phyloP scores from a whole-genome alignment of 1,284 basidiomycete species.

The Neolentinus lepideus region DNA sequence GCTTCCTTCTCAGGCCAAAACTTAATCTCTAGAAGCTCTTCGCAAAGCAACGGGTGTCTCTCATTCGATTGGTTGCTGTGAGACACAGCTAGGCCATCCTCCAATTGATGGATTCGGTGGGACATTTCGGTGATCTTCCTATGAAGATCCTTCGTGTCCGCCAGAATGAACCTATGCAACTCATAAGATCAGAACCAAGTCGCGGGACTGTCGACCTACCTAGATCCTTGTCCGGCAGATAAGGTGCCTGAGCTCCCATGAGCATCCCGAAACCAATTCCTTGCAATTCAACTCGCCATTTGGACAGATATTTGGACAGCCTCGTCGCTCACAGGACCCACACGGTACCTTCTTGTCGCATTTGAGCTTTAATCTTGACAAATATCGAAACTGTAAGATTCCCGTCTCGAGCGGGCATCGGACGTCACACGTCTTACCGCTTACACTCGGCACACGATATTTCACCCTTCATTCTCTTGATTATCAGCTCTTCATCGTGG shows the following conservation, averaged over 20 bases:
- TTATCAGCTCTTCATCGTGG: constrained; percentile 15
- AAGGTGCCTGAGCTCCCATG: constrained; percentile 38
- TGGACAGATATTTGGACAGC: constrained; percentile 64
- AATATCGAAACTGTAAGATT: constrained; percentile 11
- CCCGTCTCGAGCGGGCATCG: not conserved
- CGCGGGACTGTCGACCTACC: constrained; percentile 23
- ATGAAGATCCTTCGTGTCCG: constrained; percentile 60
- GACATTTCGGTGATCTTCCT: constrained; percentile 46
- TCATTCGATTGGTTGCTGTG: constrained; percentile 45
- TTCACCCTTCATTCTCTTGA: constrained; percentile 23
- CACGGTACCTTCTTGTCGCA: constrained; percentile 75
- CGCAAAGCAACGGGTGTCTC: constrained; percentile 53
- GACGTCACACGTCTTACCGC: constrained; percentile 24
- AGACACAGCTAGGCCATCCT: constrained; percentile 49
- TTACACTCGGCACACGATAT: constrained; percentile 64
- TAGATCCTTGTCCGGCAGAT: constrained; percentile 57
- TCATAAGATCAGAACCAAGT: not conserved
- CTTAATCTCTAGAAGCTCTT: constrained; percentile 37
- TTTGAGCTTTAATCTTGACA: constrained; percentile 57
- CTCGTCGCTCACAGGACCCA: constrained; percentile 59
- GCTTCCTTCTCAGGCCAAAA: constrained; percentile 38
- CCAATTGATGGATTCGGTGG: constrained; percentile 53
- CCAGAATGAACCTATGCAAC: constrained; percentile 43
- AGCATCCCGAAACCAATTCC: not conserved
- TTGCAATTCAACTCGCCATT: constrained; percentile 39